These are phyloP conservation scores for Rhodomyrtus psidioides DNA, from an alignment of 441 rosid species.

Conservation along the genomic window DNA sequence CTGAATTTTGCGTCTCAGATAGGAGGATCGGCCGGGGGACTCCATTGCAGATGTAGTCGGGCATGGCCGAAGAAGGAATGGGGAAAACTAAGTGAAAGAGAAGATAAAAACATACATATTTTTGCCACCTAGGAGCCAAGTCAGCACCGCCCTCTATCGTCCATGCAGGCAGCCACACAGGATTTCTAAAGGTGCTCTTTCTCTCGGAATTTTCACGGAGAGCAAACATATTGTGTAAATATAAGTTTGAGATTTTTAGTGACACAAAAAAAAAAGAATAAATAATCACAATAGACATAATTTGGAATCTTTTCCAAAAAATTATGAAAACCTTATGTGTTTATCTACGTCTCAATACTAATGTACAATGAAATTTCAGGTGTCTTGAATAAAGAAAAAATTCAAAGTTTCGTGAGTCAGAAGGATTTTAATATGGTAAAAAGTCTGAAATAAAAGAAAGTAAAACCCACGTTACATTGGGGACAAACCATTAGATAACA, in stretches of 20 bases:
- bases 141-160: fast-evolving
- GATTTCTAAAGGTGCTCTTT: background rate
- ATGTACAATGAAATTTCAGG: too few relatives aligned
- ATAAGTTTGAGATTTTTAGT: background rate
- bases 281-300: too few relatives aligned
- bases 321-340: background rate
- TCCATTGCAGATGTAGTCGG: background rate
- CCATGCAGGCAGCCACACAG: background rate
- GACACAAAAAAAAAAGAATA: too few relatives aligned
- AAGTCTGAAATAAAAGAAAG: background rate
- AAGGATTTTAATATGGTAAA: background rate
- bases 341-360: background rate
- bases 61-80: background rate
- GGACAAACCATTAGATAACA: background rate
- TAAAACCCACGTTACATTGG: background rate
- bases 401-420: too few relatives aligned
- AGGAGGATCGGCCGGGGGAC: background rate
- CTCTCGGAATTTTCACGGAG: background rate
- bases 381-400: too few relatives aligned
- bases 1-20: background rate
- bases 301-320: background rate
- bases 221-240: background rate
- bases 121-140: background rate
- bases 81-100: too few relatives aligned
- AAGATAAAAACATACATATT: too few relatives aligned